Evolutionary conservation across 2,329 filamentous ascomycete genomes (phyloP).

Genomic region (Epichloe amarillans): DNA sequence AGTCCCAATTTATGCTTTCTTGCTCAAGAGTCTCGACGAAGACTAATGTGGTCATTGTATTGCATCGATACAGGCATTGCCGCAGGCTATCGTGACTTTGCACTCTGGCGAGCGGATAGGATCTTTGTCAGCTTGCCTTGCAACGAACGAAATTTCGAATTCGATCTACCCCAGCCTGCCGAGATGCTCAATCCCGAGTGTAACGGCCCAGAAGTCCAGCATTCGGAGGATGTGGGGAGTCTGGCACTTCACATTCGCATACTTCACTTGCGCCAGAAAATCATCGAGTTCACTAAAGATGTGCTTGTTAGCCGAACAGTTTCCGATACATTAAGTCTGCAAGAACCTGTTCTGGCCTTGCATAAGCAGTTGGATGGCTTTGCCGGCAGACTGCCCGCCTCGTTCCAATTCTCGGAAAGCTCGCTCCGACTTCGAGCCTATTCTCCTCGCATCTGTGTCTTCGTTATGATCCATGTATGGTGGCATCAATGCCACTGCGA

Average conservation of each 20-base stretch:
- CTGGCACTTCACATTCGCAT: conserved; percentile 43
- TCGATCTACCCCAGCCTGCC: conserved; percentile 41
- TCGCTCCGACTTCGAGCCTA: conserved; percentile 43
- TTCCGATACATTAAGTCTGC: conserved; percentile 27
- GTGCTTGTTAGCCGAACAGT: conserved; percentile 23
- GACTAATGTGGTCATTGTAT: conserved; percentile 32
- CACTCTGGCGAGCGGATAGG: conserved; percentile 27
- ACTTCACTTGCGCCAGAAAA: conserved; percentile 39
- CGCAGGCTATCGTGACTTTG: conserved; percentile 30
- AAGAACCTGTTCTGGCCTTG: conserved; percentile 29
- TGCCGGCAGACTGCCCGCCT: conserved; percentile 37
- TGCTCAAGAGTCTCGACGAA: conserved; percentile 28
- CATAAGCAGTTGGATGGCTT: conserved; percentile 39
- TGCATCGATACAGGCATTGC: conserved; percentile 29
- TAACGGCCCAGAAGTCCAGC: conserved; percentile 25
- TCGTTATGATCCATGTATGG: conserved; percentile 47
- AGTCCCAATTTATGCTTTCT: conserved; percentile 25
- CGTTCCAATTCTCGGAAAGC: conserved; percentile 44
- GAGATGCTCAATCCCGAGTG: conserved; percentile 35
- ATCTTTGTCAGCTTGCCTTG: conserved; percentile 30
- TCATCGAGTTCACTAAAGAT: conserved; percentile 39
- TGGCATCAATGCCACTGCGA: conserved; percentile 47
- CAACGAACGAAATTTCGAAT: conserved; percentile 36
- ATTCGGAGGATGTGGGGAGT: conserved; percentile 40
- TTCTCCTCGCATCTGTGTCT: conserved; percentile 42